Evolutionary conservation across 164 flowering plant species (phyloP).

Genomic region (Magnolia officinalis): DNA sequence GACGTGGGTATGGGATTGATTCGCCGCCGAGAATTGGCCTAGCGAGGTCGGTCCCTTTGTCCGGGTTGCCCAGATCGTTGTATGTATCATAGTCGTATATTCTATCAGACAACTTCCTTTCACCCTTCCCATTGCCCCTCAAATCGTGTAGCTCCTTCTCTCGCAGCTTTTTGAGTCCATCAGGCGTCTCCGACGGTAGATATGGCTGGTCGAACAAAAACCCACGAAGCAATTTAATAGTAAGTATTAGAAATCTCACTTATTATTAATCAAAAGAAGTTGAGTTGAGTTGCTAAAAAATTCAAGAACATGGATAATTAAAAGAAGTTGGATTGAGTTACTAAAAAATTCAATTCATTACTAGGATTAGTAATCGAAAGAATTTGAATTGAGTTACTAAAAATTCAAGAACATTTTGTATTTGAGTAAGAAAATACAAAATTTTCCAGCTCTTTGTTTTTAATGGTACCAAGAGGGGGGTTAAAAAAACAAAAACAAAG

Average conservation of each 20-base stretch:
- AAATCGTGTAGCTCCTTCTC: constrained; percentile 68
- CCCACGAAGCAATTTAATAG: not conserved
- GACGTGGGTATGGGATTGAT: constrained; percentile 67
- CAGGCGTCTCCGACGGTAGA: constrained; percentile 82
- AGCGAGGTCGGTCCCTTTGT: constrained; percentile 54
- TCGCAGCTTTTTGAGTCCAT: constrained; percentile 65
- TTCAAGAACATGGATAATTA: too few species aligned
- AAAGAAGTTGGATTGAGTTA: too few species aligned
- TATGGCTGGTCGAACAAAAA: constrained; percentile 58
- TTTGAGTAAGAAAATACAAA: too few species aligned
- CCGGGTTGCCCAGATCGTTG: constrained; percentile 97
- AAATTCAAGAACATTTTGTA: too few species aligned
- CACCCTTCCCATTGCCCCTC: constrained; percentile 85
- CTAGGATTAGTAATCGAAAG: too few species aligned
- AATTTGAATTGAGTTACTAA: too few species aligned
- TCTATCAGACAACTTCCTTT: constrained; percentile 64
- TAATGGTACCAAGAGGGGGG: too few species aligned
- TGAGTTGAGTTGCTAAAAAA: too few species aligned
- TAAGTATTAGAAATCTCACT: not conserved
- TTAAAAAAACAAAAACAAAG: too few species aligned
- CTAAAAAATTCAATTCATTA: too few species aligned
- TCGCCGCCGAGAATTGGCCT: constrained; percentile 77
- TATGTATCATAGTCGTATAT: constrained; percentile 77
- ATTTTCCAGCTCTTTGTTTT: too few species aligned
- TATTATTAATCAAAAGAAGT: too few species aligned